phyloP scores from a whole-genome alignment of 768 basidiomycete genomes.

The Kwoniella botswanensis region DNA sequence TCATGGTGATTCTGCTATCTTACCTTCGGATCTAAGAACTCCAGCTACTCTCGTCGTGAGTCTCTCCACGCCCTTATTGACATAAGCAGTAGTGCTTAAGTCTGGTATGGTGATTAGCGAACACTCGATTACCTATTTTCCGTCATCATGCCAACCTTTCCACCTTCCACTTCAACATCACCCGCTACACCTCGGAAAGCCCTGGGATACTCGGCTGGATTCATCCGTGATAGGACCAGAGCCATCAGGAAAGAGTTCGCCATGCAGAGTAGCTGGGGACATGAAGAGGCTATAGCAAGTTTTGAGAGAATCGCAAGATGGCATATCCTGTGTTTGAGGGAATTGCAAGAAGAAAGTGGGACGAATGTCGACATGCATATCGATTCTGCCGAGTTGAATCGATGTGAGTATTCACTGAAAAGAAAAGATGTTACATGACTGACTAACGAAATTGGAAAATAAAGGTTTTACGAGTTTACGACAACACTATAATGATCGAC shows the following conservation, averaged over 20 bases:
- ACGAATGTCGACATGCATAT: conserved; percentile 52
- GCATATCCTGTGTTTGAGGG: conserved; percentile 74
- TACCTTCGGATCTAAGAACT: conserved; percentile 91
- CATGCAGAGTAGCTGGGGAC: conserved; percentile 81
- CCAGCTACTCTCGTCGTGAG: conserved; percentile 77
- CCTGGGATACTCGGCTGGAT: conserved; percentile 63
- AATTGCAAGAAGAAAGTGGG: conserved; percentile 62
- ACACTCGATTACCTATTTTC: conserved; percentile 94
- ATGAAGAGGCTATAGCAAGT: conserved; percentile 76
- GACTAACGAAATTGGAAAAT: not conserved
- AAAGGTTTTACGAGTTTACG: conserved; percentile 88
- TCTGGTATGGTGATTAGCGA: conserved; percentile 60
- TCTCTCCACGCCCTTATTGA: not conserved
- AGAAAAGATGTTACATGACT: not conserved
- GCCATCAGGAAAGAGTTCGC: conserved; percentile 92
- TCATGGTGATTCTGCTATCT: conserved; percentile 64
- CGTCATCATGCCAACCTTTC: conserved; percentile 68
- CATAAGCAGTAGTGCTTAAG: not conserved
- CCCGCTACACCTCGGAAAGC: conserved; percentile 41
- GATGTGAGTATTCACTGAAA: conserved; percentile 60
- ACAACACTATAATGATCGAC: conserved; percentile 88
- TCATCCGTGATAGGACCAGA: conserved; percentile 90
- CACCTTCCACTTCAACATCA: conserved; percentile 59
- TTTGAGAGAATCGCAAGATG: conserved; percentile 93
- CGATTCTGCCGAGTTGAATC: conserved; percentile 44